phyloP scores from a whole-genome alignment of 2,329 filamentous ascomycete genomes.

The Dactylonectria estremocensis region DNA sequence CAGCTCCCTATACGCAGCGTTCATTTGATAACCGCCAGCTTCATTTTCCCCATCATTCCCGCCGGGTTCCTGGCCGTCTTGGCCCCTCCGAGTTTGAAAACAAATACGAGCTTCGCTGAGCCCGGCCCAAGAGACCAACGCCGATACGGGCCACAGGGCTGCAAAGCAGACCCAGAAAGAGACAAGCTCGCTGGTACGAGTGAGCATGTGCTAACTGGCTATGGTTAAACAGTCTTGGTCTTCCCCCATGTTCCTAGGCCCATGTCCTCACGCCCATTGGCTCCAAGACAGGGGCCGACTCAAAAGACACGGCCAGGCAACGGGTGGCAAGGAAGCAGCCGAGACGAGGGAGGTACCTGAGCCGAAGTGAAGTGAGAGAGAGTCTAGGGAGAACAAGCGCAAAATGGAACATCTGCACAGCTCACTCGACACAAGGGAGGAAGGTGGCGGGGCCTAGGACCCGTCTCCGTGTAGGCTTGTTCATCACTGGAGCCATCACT shows the following conservation, averaged over 20 bases:
- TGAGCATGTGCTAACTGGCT: conserved; percentile 20
- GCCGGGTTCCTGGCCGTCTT: conserved; percentile 1
- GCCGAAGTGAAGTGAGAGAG: not conserved
- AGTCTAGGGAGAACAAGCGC: not conserved
- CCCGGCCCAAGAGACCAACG: conserved; percentile 31
- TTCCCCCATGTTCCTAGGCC: conserved; percentile 7
- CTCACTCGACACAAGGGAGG: not conserved
- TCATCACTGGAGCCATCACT: not conserved
- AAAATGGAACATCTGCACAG: not conserved
- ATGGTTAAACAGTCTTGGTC: conserved; percentile 4
- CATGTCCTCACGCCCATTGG: no score
- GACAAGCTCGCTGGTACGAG: conserved; percentile 33
- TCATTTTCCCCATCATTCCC: conserved; percentile 22
- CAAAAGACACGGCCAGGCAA: conserved; percentile 8
- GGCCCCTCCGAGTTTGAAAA: conserved; percentile 29
- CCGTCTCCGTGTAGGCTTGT: not conserved
- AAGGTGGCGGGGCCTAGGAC: conserved; percentile 12
- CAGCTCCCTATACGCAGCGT: not conserved
- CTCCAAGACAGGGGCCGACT: not conserved
- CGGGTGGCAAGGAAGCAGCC: conserved; percentile 3
- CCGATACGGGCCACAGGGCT: conserved; percentile 31
- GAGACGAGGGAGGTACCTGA: not conserved
- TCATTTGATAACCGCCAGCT: conserved; percentile 1
- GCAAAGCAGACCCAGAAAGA: conserved; percentile 22
- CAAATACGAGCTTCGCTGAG: conserved; percentile 41